Evolutionary conservation across 805 yeast genomes (phyloP).

Genomic region (Spathaspora passalidarum): DNA sequence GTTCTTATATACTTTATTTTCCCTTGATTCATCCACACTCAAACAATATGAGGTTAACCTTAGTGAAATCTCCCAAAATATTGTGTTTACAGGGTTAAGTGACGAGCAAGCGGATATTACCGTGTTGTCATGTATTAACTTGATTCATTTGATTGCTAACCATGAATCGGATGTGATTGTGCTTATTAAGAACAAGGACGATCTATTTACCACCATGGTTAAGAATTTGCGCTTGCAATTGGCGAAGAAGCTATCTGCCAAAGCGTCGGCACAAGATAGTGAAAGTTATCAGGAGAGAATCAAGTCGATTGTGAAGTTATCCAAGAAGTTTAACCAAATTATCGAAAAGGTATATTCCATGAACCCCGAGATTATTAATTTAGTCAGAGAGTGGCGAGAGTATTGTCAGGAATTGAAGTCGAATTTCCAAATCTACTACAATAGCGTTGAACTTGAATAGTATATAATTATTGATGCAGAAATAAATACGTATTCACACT

Average conservation of each 20-base stretch:
- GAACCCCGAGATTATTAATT: not conserved
- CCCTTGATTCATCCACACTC: slow-evolving; percentile 21
- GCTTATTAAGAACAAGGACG: slow-evolving; percentile 10
- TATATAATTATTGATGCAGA: not conserved
- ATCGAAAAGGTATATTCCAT: slow-evolving; percentile 2
- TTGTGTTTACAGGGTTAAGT: slow-evolving; percentile 48
- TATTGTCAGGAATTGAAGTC: slow-evolving; percentile 5
- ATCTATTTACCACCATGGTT: slow-evolving; percentile 28
- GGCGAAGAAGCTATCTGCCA: slow-evolving; percentile 50
- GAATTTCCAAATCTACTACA: slow-evolving; percentile 8
- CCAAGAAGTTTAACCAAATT: slow-evolving; percentile 17
- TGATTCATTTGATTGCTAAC: slow-evolving; percentile 35
- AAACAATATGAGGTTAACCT: slow-evolving; percentile 22
- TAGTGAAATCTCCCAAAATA: slow-evolving; percentile 35
- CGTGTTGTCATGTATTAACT: slow-evolving; percentile 46
- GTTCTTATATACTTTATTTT: slow-evolving; percentile 53
- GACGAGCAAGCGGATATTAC: slow-evolving; percentile 63
- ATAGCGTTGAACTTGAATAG: slow-evolving; percentile 4
- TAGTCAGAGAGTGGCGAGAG: slow-evolving; percentile 4
- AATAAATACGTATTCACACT: slow-evolving; percentile 51
- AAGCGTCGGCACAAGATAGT: slow-evolving; percentile 65
- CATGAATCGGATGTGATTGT: slow-evolving; percentile 15
- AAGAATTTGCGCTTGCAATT: slow-evolving; percentile 33
- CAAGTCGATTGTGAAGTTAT: slow-evolving; percentile 28
- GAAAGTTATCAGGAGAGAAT: slow-evolving; percentile 53